Evolutionary conservation across 305 asterid genomes (phyloP).

Genomic region (Fraxinus dipetala): DNA sequence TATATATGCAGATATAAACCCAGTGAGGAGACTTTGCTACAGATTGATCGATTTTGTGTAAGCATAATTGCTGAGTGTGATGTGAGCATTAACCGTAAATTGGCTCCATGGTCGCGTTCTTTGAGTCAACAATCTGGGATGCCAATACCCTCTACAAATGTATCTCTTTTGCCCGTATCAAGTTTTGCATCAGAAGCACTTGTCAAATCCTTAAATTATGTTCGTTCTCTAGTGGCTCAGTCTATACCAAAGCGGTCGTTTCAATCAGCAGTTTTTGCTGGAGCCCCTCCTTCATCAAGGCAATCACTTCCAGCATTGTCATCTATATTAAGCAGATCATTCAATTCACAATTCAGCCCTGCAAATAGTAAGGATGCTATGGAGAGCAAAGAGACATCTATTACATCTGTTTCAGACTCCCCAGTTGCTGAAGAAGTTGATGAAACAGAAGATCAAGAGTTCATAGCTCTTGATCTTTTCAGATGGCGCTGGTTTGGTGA

Average conservation of each 20-base stretch:
- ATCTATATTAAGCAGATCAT: conserved; percentile 85
- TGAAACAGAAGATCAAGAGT: conserved; percentile 67
- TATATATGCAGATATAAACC: conserved; percentile 83
- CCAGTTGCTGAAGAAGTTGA: conserved; percentile 79
- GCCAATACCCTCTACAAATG: conserved; percentile 48
- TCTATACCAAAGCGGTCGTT: conserved; percentile 86
- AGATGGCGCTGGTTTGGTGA: conserved; percentile 98
- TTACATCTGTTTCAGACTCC: conserved; percentile 64
- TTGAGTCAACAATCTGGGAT: conserved; percentile 56
- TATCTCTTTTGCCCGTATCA: conserved; percentile 77
- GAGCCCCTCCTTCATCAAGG: conserved; percentile 82
- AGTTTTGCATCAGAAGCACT: conserved; percentile 86
- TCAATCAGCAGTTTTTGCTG: conserved; percentile 95
- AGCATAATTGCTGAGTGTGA: conserved; percentile 88
- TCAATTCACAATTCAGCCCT: conserved; percentile 81
- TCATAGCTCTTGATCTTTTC: conserved; percentile 76
- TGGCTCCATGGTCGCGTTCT: conserved; percentile 70
- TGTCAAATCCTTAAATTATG: conserved; percentile 85
- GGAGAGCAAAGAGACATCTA: conserved; percentile 76
- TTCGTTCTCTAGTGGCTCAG: conserved; percentile 90
- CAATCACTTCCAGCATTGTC: conserved; percentile 88
- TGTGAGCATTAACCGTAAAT: conserved; percentile 61
- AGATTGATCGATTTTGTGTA: conserved; percentile 85
- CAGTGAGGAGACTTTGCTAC: conserved; percentile 82
- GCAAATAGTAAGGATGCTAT: conserved; percentile 71